phyloP scores from a whole-genome alignment of 768 basidiomycete genomes.

The Agaricus sinodeliciosus region DNA sequence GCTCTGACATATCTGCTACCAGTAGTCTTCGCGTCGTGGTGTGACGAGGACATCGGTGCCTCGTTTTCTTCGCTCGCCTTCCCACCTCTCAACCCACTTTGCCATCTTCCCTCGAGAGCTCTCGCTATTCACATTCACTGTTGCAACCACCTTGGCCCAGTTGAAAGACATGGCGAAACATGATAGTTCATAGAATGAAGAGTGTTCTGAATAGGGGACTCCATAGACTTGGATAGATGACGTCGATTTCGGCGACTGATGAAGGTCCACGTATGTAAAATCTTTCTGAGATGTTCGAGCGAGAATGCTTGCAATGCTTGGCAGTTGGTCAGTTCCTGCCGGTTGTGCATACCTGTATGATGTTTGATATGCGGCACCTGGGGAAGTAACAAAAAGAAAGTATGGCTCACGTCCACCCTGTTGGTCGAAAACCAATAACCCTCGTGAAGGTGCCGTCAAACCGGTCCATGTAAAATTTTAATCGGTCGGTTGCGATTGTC shows the following conservation, averaged over 20 bases:
- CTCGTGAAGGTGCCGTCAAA: conserved; percentile 67
- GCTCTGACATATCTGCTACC: conserved; percentile 24
- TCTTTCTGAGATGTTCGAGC: conserved; percentile 53
- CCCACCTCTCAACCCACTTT: conserved; percentile 88
- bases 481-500: conserved; percentile 66
- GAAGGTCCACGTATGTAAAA: conserved; percentile 67
- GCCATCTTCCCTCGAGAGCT: conserved; percentile 76
- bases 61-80: conserved; percentile 64
- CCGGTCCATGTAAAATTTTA: conserved; percentile 70
- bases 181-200: conserved; percentile 91
- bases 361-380: not conserved
- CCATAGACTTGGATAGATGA: conserved; percentile 67
- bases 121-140: conserved; percentile 82
- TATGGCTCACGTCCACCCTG: conserved; percentile 88
- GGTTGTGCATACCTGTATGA: conserved; percentile 55
- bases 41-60: conserved; percentile 30
- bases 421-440: conserved; percentile 83
- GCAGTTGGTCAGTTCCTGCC: conserved; percentile 52
- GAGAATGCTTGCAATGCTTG: conserved; percentile 66
- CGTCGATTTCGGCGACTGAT: conserved; percentile 66
- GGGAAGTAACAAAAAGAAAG: not conserved
- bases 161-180: conserved; percentile 88
- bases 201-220: conserved; percentile 93
- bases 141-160: conserved; percentile 89
- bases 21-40: conserved; percentile 40